Conservation (phyloP, 2,329 filamentous ascomycete genomes). For the Aspergillus sp. region DNA sequence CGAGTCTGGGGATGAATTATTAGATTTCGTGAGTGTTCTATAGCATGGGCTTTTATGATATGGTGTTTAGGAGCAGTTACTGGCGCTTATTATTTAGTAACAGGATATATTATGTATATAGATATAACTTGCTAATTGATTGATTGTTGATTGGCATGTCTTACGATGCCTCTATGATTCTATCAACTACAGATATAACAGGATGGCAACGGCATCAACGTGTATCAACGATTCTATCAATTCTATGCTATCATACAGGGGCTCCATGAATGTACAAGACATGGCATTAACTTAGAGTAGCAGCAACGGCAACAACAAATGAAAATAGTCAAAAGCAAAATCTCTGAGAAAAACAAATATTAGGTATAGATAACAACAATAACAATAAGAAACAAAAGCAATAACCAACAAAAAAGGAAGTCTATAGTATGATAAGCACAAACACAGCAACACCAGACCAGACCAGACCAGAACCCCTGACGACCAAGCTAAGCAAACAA, state of each 20-base stretch:
- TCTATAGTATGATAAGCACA: slow-evolving; percentile 2
- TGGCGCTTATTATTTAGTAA: too few relatives aligned
- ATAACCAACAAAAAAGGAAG: slow-evolving; percentile 2
- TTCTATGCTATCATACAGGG: neutral
- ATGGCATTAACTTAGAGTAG: neutral
- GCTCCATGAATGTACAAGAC: slow-evolving; percentile 2
- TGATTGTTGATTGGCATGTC: too few relatives aligned
- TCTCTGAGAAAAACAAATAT: neutral
- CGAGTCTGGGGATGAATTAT: neutral
- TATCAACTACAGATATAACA: too few relatives aligned
- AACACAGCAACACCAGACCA: slow-evolving; percentile 4
- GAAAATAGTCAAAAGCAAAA: neutral
- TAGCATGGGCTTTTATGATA: neutral
- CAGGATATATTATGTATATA: too few relatives aligned
- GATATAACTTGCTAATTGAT: too few relatives aligned
- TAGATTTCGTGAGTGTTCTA: neutral
- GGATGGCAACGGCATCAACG: too few relatives aligned
- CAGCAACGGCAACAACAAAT: neutral
- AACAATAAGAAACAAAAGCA: slow-evolving; percentile 1
- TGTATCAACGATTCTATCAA: neutral
- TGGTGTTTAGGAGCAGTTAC: neutral
- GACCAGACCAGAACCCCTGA: slow-evolving; percentile 13
- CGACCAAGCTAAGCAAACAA: slow-evolving; percentile 13
- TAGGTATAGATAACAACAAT: neutral
- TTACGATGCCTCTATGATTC: too few relatives aligned